A percentile compares a stretch with the other conserved stretches of the same genome.
Evolutionary conservation across 2,329 filamentous ascomycete species (phyloP).

Genomic region (Delphinella strobiligena): DNA sequence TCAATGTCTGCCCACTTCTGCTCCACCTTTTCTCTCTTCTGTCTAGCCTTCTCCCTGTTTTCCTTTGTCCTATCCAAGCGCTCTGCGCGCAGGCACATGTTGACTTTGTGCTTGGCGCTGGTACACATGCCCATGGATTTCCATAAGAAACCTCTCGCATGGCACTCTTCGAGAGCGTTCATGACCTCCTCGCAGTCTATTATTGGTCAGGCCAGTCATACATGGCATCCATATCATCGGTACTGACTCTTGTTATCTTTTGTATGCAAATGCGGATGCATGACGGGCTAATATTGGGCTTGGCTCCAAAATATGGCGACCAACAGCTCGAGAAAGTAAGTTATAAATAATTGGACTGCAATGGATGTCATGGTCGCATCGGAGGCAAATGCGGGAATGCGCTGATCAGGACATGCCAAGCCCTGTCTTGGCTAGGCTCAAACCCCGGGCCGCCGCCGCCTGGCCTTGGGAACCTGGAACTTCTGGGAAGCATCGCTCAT

Average conservation of each 20-base stretch:
- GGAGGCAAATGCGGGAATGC: no score
- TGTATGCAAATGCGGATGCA: conserved; percentile 97
- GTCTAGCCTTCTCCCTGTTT: conserved; percentile 60
- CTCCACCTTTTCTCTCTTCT: conserved; percentile 63
- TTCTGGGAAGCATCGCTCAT: no score
- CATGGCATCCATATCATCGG: conserved; percentile 1
- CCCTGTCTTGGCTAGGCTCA: conserved; percentile 7
- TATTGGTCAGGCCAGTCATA: conserved; percentile 4
- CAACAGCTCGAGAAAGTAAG: no score
- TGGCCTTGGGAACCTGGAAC: no score
- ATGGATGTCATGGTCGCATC: no score
- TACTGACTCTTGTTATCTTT: conserved; percentile 73
- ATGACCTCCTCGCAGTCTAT: conserved; percentile 91
- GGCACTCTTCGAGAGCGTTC: conserved; percentile 87
- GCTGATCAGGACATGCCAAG: no score
- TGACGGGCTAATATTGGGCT: no score
- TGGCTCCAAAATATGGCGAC: no score
- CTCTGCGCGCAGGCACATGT: conserved; percentile 71
- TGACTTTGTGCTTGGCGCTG: conserved; percentile 70
- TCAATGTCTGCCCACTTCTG: conserved; percentile 70
- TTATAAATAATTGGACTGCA: no score
- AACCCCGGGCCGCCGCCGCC: no score
- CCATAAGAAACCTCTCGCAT: conserved; percentile 82
- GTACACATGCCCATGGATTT: conserved; percentile 89
- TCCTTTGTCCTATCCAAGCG: conserved; percentile 63